phyloP scores from a whole-genome alignment of 2,329 filamentous ascomycete species.

The Phaeosphaeriaceae sp. region DNA sequence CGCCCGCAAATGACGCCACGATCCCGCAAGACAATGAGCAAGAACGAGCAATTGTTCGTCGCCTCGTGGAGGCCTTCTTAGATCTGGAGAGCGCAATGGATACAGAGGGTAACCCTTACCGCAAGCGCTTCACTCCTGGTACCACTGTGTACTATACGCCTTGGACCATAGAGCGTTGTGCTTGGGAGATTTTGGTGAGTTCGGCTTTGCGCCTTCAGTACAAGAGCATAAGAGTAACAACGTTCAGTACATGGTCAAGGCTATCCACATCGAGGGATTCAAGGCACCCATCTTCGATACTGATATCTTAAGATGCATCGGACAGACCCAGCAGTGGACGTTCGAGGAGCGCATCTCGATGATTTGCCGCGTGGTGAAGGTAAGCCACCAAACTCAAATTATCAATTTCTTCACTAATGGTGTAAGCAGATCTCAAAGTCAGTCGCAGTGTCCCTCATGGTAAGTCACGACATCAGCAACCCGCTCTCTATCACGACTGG shows the following conservation, averaged over 20 bases:
- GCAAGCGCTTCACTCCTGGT: conserved; percentile 15
- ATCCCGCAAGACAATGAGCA: conserved; percentile 13
- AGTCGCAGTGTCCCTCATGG: conserved; percentile 16
- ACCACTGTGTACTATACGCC: conserved; percentile 8
- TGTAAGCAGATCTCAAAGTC: conserved; percentile 8
- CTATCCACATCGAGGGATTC: conserved; percentile 16
- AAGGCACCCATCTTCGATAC: conserved; percentile 14
- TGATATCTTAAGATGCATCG: conserved; percentile 11
- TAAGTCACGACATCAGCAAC: not conserved
- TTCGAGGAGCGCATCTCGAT: conserved; percentile 18
- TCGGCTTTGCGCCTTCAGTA: too few relatives aligned
- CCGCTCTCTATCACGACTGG: not conserved
- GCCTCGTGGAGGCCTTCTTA: conserved; percentile 13
- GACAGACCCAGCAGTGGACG: conserved; percentile 16
- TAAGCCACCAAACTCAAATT: not conserved
- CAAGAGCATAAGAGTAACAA: not conserved
- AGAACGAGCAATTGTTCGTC: conserved; percentile 1
- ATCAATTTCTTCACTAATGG: not conserved
- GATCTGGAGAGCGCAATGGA: conserved; percentile 10
- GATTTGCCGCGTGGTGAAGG: conserved; percentile 16
- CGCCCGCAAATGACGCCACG: conserved; percentile 9
- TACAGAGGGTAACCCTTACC: conserved; percentile 12
- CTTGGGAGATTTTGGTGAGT: conserved; percentile 17
- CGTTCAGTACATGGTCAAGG: conserved; percentile 5
- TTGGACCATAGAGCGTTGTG: conserved; percentile 19